A percentile compares a stretch with the other conserved stretches of the same genome.
phyloP scores from a whole-genome alignment of 225 moss, liverwort and hornwort genomes.

The Thuidium tamariscinum region DNA sequence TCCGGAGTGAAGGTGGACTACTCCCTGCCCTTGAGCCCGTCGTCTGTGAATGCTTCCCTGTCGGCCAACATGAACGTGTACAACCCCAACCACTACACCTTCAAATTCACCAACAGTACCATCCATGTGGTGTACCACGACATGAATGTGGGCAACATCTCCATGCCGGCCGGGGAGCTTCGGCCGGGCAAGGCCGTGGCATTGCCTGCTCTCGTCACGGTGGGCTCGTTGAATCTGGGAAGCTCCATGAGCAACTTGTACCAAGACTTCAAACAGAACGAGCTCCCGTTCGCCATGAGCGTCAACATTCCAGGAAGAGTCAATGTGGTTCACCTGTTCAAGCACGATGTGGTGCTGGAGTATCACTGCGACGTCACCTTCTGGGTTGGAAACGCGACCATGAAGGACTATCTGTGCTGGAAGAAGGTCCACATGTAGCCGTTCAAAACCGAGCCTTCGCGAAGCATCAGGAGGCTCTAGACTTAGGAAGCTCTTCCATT shows the following conservation, averaged over 20 bases:
- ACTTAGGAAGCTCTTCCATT: neutral
- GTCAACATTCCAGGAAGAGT: slow-evolving; percentile 33
- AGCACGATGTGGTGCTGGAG: slow-evolving; percentile 32
- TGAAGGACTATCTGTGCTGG: slow-evolving; percentile 47
- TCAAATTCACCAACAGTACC: slow-evolving; percentile 52
- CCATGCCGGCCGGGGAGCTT: slow-evolving; percentile 40
- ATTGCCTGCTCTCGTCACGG: slow-evolving; percentile 37
- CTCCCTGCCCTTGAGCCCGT: slow-evolving; percentile 1
- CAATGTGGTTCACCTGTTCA: slow-evolving; percentile 21
- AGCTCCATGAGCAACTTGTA: slow-evolving; percentile 12
- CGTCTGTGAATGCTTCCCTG: slow-evolving; percentile 34
- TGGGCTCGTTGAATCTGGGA: slow-evolving; percentile 24
- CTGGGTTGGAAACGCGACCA: slow-evolving; percentile 29
- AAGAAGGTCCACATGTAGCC: slow-evolving; percentile 35
- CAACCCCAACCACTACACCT: slow-evolving; percentile 47
- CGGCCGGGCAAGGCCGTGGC: slow-evolving; percentile 12
- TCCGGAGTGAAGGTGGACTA: slow-evolving; percentile 15
- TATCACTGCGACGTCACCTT: slow-evolving; percentile 45
- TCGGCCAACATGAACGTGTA: slow-evolving; percentile 46
- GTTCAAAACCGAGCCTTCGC: neutral
- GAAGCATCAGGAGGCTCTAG: neutral
- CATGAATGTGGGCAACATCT: slow-evolving; percentile 37
- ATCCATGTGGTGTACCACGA: slow-evolving; percentile 47
- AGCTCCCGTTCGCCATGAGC: slow-evolving; percentile 35
- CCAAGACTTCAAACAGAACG: neutral